Conservation (phyloP, 2,329 filamentous ascomycete genomes). For the Aspergillus flavus region DNA sequence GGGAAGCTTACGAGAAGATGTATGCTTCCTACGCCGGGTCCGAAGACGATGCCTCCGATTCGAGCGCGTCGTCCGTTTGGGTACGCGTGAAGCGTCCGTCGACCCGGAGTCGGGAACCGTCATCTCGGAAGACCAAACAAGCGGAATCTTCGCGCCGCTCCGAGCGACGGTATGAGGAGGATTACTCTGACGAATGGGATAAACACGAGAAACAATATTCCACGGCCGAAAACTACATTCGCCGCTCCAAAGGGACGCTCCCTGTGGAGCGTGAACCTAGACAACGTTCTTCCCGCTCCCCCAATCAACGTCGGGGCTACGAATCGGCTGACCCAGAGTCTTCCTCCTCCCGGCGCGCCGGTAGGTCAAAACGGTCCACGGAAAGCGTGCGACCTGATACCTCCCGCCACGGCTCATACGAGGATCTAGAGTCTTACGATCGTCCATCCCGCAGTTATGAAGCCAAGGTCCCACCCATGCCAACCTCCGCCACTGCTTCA, state of each 20-base stretch:
- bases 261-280: conserved; percentile 27
- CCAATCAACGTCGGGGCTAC: conserved; percentile 31
- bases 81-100: conserved; percentile 24
- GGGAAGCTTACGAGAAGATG: conserved; percentile 43
- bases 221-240: conserved; percentile 43
- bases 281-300: conserved; percentile 37
- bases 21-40: conserved; percentile 37
- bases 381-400: conserved; percentile 28
- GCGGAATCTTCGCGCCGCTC: conserved; percentile 26
- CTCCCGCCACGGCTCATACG: conserved; percentile 36
- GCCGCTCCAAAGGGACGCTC: conserved; percentile 30
- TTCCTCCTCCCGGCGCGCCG: conserved; percentile 32
- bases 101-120: conserved; percentile 26
- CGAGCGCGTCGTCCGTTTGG: conserved; percentile 27
- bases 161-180: conserved; percentile 28
- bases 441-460: conserved; percentile 25
- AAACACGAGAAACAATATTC: conserved; percentile 38
- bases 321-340: conserved; percentile 36
- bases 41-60: conserved; percentile 37
- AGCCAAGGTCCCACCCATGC: conserved; percentile 37
- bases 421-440: conserved; percentile 27
- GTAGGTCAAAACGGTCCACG: conserved; percentile 33
- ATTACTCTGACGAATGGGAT: conserved; percentile 29
- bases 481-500: conserved; percentile 38
- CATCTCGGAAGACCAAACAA: conserved; percentile 24